A percentile compares a stretch with the other conserved stretches of the same genome.
Evolutionary conservation across 176 grass and related monocot species (phyloP).

Genomic region (Triticum urartu): DNA sequence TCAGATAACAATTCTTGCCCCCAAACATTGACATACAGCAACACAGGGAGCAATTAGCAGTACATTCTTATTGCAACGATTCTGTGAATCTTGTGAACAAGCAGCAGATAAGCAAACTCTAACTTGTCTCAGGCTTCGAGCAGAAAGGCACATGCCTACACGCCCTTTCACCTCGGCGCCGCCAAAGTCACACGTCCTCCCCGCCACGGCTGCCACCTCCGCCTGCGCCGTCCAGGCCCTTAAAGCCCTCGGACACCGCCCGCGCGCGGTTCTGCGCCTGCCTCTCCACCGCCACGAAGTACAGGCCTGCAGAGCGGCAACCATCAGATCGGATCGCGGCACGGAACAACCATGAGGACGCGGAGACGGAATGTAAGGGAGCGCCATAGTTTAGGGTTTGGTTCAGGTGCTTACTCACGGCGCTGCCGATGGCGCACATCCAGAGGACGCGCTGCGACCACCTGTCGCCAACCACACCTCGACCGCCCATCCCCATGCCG

Average conservation of each 20-base stretch:
- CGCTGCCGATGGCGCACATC: conserved; percentile 79
- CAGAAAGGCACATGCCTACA: neutral
- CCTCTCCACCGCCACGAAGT: conserved; percentile 90
- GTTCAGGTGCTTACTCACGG: conserved; percentile 56
- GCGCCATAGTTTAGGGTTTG: conserved; percentile 17
- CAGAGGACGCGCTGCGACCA: conserved; percentile 92
- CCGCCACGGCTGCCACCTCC: conserved; percentile 5
- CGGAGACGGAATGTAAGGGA: neutral
- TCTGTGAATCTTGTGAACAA: neutral
- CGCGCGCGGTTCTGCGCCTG: conserved; percentile 74
- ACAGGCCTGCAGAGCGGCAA: conserved; percentile 40
- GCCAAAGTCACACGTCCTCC: conserved; percentile 43
- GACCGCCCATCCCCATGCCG: conserved; percentile 33
- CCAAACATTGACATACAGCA: neutral
- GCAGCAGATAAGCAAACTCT: neutral
- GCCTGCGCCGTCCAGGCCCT: conserved; percentile 40
- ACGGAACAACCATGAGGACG: neutral
- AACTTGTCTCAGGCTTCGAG: neutral
- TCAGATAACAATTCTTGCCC: conserved; percentile 10
- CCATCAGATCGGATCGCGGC: neutral
- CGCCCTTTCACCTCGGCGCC: conserved; percentile 8
- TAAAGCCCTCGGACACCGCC: conserved; percentile 65
- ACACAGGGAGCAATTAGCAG: neutral
- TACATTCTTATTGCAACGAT: conserved; percentile 51
- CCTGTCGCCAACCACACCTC: conserved; percentile 61